Evolutionary conservation across 2,329 filamentous ascomycete genomes (phyloP).

Genomic region (Aureobasidium lini): DNA sequence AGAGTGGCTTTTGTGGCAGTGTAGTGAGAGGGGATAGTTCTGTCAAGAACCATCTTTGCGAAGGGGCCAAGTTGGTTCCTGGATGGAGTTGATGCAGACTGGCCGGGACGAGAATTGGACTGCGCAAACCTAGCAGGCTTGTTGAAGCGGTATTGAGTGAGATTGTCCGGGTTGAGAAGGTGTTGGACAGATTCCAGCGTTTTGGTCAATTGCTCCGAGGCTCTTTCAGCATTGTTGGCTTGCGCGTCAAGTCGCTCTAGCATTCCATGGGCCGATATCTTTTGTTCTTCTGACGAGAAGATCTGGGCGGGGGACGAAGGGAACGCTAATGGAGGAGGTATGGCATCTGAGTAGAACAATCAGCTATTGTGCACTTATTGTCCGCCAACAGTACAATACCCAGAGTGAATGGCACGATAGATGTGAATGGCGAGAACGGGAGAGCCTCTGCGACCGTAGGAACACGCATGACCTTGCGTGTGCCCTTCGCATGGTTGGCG

Average conservation of each 20-base stretch:
- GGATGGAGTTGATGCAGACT: slow-evolving; percentile 4
- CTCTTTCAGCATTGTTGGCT: slow-evolving; percentile 49
- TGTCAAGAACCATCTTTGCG: slow-evolving; percentile 46
- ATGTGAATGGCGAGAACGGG: slow-evolving; percentile 75
- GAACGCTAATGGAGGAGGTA: slow-evolving; percentile 37
- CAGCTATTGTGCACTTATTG: not conserved
- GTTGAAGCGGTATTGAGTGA: slow-evolving; percentile 49
- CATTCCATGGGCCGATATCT: slow-evolving; percentile 42
- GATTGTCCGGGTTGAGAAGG: slow-evolving; percentile 62
- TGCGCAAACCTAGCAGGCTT: slow-evolving; percentile 9
- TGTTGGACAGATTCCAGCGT: slow-evolving; percentile 67
- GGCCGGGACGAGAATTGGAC: not conserved
- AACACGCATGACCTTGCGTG: slow-evolving; percentile 22
- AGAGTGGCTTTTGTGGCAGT: not conserved
- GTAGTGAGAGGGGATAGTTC: slow-evolving; percentile 19
- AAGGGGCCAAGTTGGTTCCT: slow-evolving; percentile 41
- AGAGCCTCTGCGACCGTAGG: slow-evolving; percentile 64
- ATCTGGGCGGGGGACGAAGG: slow-evolving; percentile 32
- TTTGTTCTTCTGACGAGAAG: slow-evolving; percentile 36
- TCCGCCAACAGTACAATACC: slow-evolving; percentile 41
- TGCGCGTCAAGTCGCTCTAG: slow-evolving; percentile 66
- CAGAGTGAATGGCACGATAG: slow-evolving; percentile 69
- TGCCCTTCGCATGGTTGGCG: not conserved
- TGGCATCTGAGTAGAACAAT: slow-evolving; percentile 33
- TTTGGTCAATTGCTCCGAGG: slow-evolving; percentile 60